Evolutionary conservation across 257 asterid species (phyloP).

Genomic region (Cruciata laevipes): DNA sequence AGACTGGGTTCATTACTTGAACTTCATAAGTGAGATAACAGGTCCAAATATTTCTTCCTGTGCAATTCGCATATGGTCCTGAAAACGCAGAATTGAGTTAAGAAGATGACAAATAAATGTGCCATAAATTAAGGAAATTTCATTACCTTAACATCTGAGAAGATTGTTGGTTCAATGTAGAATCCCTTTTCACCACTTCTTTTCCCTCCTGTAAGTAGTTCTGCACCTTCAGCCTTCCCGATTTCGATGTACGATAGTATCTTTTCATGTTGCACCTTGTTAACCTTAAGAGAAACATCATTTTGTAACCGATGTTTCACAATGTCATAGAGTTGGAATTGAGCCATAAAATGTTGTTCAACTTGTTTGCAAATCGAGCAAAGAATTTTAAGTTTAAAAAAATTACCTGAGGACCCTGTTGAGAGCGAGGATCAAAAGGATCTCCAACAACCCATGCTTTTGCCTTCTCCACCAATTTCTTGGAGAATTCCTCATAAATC

Average conservation of each 20-base stretch:
- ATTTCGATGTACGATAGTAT: constrained; percentile 51
- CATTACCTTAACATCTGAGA: constrained; percentile 52
- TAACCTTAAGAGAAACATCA: constrained; percentile 27
- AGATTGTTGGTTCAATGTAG: constrained; percentile 69
- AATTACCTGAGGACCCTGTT: constrained; percentile 70
- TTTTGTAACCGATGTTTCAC: not conserved
- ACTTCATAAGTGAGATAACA: constrained; percentile 69
- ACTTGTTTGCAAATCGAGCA: not conserved
- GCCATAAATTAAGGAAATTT: not conserved
- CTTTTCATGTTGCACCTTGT: constrained; percentile 49
- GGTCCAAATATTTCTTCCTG: constrained; percentile 87
- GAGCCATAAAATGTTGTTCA: no score
- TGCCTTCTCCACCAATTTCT: constrained; percentile 46
- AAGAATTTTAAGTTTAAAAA: no score
- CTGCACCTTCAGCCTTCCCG: constrained; percentile 75
- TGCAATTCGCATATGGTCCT: constrained; percentile 80
- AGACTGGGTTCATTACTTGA: constrained; percentile 68
- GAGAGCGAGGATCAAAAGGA: constrained; percentile 59
- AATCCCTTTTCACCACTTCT: constrained; percentile 48
- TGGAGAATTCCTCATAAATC: constrained; percentile 45
- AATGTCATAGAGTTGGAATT: not conserved
- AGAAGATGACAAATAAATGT: not conserved
- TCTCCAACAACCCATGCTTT: constrained; percentile 63
- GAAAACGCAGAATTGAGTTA: not conserved
- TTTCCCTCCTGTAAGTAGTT: constrained; percentile 63